phyloP scores from a whole-genome alignment of 2,329 filamentous ascomycete genomes.

The Grosmannia penicillata region DNA sequence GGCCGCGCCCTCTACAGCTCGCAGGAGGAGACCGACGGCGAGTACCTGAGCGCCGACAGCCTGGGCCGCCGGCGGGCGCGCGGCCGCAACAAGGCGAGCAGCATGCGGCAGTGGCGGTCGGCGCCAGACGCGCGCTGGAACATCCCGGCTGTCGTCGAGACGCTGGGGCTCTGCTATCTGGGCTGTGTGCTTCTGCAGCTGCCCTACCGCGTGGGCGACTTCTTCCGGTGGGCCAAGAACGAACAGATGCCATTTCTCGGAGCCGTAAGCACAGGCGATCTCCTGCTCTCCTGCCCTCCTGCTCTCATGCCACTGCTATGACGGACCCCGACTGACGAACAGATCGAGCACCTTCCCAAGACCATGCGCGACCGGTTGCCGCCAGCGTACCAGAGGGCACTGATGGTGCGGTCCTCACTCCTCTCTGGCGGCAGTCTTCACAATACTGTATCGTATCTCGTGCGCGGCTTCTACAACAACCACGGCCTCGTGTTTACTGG shows the following conservation, averaged over 20 bases:
- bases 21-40: constrained; percentile 3
- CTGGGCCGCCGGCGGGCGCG: constrained; percentile 12
- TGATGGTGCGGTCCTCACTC: constrained; percentile 35
- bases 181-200: constrained; percentile 60
- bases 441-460: constrained; percentile 42
- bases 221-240: constrained; percentile 51
- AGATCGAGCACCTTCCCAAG: constrained; percentile 43
- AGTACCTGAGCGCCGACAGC: constrained; percentile 2
- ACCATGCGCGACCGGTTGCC: constrained; percentile 53
- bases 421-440: constrained; percentile 48
- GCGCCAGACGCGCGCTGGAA: constrained; percentile 32
- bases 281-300: too few relatives aligned
- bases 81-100: constrained; percentile 10
- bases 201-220: constrained; percentile 60
- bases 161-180: constrained; percentile 66
- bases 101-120: constrained; percentile 27
- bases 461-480: constrained; percentile 48
- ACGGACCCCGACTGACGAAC: neutral
- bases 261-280: constrained; percentile 32
- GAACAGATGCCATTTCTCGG: constrained; percentile 59
- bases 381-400: constrained; percentile 38
- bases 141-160: constrained; percentile 57
- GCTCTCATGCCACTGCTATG: neutral
- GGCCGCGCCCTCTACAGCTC: constrained; percentile 9
- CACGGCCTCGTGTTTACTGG: constrained; percentile 59